A percentile compares a stretch with the other conserved stretches of the same genome.
Conservation (phyloP, 2,329 filamentous ascomycete genomes). For the Fusarium cicatricum region DNA sequence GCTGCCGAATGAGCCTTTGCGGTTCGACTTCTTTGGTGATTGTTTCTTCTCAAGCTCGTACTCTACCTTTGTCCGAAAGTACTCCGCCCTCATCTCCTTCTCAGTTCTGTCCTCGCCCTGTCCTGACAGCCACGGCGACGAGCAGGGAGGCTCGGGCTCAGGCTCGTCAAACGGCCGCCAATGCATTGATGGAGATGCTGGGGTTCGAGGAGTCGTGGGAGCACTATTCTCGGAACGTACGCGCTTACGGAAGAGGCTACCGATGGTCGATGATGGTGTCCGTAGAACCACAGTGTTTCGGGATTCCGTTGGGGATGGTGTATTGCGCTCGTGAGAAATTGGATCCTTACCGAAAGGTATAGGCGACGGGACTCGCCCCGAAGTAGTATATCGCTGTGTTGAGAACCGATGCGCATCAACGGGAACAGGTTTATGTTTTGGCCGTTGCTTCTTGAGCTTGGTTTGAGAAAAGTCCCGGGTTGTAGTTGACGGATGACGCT, state of each 20-base stretch:
- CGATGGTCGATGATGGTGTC: slow-evolving; percentile 38
- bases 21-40: slow-evolving; percentile 9
- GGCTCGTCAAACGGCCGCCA: slow-evolving; percentile 42
- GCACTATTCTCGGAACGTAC: slow-evolving; percentile 30
- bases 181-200: slow-evolving; percentile 30
- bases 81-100: slow-evolving; percentile 30
- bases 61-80: slow-evolving; percentile 37
- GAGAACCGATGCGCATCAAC: slow-evolving; percentile 13
- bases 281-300: slow-evolving; percentile 7
- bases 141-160: slow-evolving; percentile 29
- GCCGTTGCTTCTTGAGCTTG: slow-evolving; percentile 8
- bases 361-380: slow-evolving; percentile 11
- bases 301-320: slow-evolving; percentile 16
- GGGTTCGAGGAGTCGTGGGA: slow-evolving; percentile 29
- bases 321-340: not conserved
- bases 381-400: slow-evolving; percentile 16
- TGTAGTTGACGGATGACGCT: slow-evolving; percentile 3
- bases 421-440: slow-evolving; percentile 1
- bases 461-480: slow-evolving; percentile 19
- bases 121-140: slow-evolving; percentile 36
- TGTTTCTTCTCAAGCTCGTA: slow-evolving; percentile 10
- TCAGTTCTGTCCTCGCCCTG: slow-evolving; percentile 27
- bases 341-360: not conserved
- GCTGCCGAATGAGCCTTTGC: slow-evolving; percentile 23
- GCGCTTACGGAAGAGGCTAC: slow-evolving; percentile 40